A percentile compares a stretch with the other conserved stretches of the same genome.
Evolutionary conservation across 331 rosid species (phyloP).

Genomic region (Quercus tomentella): DNA sequence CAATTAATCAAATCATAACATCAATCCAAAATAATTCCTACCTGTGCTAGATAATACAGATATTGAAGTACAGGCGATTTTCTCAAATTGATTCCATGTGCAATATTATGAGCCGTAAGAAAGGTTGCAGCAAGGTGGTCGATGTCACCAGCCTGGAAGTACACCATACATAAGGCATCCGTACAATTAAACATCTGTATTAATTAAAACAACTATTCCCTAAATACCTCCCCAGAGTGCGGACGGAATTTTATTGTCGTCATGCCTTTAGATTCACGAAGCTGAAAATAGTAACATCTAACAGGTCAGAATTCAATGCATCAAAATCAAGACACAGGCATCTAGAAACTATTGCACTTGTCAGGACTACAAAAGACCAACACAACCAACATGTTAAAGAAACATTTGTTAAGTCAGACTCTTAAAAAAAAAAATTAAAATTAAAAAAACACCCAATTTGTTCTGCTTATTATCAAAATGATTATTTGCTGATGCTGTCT

Average conservation of each 20-base stretch:
- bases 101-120: constrained; percentile 79
- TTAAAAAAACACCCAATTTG: neutral
- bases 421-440: neutral
- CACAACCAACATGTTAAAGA: neutral
- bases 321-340: constrained; percentile 7
- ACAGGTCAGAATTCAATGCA: constrained; percentile 8
- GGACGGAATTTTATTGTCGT: constrained; percentile 95
- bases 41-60: constrained; percentile 94
- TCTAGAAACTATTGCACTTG: neutral
- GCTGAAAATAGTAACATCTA: constrained; percentile 51
- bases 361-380: neutral
- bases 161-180: constrained; percentile 22
- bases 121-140: constrained; percentile 99
- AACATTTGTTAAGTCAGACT: neutral
- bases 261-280: constrained; percentile 98
- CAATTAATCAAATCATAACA: constrained; percentile 17
- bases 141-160: constrained; percentile 90
- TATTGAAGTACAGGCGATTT: constrained; percentile 96
- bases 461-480: neutral
- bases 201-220: constrained; percentile 13
- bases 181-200: constrained; percentile 1
- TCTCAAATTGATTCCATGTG: constrained; percentile 97
- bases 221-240: constrained; percentile 92
- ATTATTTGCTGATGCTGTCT: neutral
- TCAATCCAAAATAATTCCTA: constrained; percentile 21